Evolutionary conservation across 306 rosid species (phyloP).

Genomic region (Cicer bijugum): DNA sequence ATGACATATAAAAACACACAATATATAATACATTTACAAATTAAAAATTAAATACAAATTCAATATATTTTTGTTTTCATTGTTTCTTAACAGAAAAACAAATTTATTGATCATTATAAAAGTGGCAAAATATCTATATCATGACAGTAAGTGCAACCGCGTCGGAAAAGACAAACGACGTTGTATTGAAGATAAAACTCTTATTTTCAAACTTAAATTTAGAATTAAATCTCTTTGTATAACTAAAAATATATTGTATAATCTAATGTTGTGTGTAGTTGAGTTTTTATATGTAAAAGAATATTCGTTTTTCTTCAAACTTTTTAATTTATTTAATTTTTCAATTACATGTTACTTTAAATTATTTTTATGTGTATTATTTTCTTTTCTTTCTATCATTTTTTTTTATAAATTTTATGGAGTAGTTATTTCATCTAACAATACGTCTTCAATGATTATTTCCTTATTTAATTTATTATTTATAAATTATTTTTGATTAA

Average conservation of each 20-base stretch:
- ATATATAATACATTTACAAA: slow-evolving; percentile 11
- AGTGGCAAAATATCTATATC: not conserved
- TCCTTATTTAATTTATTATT: no score
- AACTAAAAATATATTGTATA: not conserved
- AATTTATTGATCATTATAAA: not conserved
- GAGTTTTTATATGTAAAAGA: no score
- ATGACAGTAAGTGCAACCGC: not conserved
- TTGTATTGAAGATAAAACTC: not conserved
- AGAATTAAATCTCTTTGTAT: not conserved
- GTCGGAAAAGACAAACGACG: slow-evolving; percentile 6
- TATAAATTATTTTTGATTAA: no score
- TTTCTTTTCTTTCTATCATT: no score
- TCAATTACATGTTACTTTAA: no score
- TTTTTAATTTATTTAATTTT: no score
- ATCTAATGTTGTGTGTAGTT: not conserved
- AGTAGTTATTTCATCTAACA: no score
- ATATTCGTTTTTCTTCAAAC: no score
- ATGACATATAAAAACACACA: not conserved
- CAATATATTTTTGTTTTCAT: not conserved
- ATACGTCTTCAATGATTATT: no score
- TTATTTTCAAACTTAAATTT: not conserved
- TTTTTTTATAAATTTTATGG: no score
- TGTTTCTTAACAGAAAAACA: not conserved
- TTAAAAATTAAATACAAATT: not conserved
- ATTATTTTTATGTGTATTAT: no score